phyloP scores from a whole-genome alignment of 2,329 filamentous ascomycete species.

The Phialemoniopsis sp. region DNA sequence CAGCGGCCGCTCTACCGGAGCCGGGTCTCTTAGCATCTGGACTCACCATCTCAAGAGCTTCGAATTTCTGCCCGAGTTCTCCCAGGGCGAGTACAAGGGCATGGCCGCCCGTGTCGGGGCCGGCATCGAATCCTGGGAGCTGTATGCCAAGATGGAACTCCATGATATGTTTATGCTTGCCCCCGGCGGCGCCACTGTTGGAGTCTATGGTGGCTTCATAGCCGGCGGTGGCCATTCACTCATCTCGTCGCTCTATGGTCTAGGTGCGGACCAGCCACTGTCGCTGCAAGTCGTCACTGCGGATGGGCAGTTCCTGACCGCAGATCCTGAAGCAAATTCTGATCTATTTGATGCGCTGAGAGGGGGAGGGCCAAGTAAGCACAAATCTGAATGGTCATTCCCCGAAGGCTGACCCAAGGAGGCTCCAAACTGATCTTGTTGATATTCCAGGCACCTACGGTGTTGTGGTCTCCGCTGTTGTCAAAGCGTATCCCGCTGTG shows the following conservation, averaged over 20 bases:
- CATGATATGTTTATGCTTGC: conserved; percentile 40
- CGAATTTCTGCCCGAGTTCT: conserved; percentile 25
- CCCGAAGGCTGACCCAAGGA: too few relatives aligned
- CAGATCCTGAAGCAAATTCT: conserved; percentile 33
- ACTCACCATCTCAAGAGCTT: conserved; percentile 46
- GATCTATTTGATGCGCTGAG: conserved; percentile 53
- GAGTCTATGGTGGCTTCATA: conserved; percentile 41
- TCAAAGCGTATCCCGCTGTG: conserved; percentile 16
- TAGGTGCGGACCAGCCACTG: conserved; percentile 46
- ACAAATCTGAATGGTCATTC: too few relatives aligned
- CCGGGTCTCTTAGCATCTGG: conserved; percentile 49
- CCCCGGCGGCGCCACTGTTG: conserved; percentile 33
- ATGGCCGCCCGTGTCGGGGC: conserved; percentile 42
- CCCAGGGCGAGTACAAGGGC: conserved; percentile 31
- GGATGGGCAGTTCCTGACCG: conserved; percentile 20
- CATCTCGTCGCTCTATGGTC: conserved; percentile 37
- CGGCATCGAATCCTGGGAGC: conserved; percentile 39
- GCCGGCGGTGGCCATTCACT: conserved; percentile 45
- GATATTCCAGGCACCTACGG: conserved; percentile 18
- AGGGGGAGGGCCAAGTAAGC: conserved; percentile 44
- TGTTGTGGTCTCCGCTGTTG: conserved; percentile 16
- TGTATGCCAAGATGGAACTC: conserved; percentile 27
- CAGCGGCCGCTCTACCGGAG: conserved; percentile 54
- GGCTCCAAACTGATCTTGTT: too few relatives aligned
- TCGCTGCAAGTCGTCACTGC: conserved; percentile 40